These are phyloP conservation scores for Lactifluus rugatus DNA, from an alignment of 768 basidiomycete species.

Conservation along the genomic window DNA sequence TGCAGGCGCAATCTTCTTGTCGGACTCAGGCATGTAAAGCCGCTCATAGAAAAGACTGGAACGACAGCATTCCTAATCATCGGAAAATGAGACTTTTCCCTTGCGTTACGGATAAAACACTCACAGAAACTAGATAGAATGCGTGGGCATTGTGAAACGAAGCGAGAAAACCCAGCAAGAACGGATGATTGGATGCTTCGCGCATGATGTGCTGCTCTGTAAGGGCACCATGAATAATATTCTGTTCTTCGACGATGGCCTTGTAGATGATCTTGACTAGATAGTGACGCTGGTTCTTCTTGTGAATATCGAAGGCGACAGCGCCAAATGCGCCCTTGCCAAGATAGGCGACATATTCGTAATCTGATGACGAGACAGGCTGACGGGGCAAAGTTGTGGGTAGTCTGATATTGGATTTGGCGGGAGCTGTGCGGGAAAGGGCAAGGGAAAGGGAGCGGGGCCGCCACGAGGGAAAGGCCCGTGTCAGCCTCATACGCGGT, in stretches of 20 bases:
- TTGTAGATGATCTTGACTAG: slow-evolving; percentile 22
- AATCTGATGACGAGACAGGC: slow-evolving; percentile 8
- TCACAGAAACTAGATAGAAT: slow-evolving; percentile 23
- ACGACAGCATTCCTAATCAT: slow-evolving; percentile 21
- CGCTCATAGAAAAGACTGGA: slow-evolving; percentile 7
- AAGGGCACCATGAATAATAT: neutral
- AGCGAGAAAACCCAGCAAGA: slow-evolving; percentile 20
- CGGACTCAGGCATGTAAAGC: slow-evolving; percentile 2
- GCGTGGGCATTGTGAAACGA: slow-evolving; percentile 21
- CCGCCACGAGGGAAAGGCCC: no score
- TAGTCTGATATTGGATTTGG: neutral
- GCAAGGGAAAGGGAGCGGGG: neutral
- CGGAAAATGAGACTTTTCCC: neutral
- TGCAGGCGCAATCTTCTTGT: slow-evolving; percentile 27
- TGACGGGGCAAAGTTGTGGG: neutral
- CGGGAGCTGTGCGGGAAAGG: no score
- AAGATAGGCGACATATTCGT: slow-evolving; percentile 3
- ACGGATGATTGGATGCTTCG: slow-evolving; percentile 13
- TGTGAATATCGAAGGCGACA: slow-evolving; percentile 21
- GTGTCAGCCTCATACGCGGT: neutral
- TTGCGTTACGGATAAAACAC: neutral
- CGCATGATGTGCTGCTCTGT: slow-evolving; percentile 5
- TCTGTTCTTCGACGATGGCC: neutral
- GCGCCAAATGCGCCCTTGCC: slow-evolving; percentile 13
- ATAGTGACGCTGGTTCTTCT: slow-evolving; percentile 6